These are phyloP conservation scores for Moniliella sp. DNA, from an alignment of 1,284 basidiomycete genomes.

Conservation along the genomic window DNA sequence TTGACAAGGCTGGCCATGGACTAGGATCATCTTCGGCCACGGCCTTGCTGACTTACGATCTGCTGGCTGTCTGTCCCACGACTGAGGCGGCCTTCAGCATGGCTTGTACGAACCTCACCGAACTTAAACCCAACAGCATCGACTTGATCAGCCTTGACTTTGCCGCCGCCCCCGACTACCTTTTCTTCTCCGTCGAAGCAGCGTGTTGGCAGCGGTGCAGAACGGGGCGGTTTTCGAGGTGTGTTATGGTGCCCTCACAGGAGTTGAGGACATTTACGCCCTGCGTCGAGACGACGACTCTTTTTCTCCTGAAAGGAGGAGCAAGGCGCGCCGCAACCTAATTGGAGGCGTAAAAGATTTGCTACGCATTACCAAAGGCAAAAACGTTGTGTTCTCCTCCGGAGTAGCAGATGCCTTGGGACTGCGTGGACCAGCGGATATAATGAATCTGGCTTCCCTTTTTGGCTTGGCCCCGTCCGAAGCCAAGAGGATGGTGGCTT, in stretches of 20 bases:
- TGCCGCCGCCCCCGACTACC: conserved; percentile 51
- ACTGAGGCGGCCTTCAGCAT: conserved; percentile 50
- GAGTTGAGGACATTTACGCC: not conserved
- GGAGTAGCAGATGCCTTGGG: conserved; percentile 11
- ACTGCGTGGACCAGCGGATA: conserved; percentile 21
- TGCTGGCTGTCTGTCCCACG: conserved; percentile 52
- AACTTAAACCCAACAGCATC: conserved; percentile 53
- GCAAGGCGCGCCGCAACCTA: conserved; percentile 15
- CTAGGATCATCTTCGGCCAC: conserved; percentile 14
- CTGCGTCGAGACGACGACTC: not conserved
- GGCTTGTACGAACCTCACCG: conserved; percentile 58
- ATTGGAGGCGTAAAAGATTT: conserved; percentile 22
- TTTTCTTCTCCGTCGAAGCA: conserved; percentile 58
- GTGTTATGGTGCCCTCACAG: conserved; percentile 37
- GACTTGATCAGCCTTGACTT: conserved; percentile 63
- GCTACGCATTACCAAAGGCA: conserved; percentile 24
- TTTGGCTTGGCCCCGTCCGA: not conserved
- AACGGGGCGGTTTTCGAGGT: conserved; percentile 68
- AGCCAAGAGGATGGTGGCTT: not conserved
- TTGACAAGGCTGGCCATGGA: conserved; percentile 18
- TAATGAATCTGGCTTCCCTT: conserved; percentile 18
- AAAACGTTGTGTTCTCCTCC: conserved; percentile 23
- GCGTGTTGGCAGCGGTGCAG: conserved; percentile 55
- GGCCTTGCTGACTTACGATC: conserved; percentile 44
- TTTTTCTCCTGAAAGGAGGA: too few species aligned